These are phyloP conservation scores for Abelmoschus esculentus DNA, from an alignment of 345 rosid genomes.

Conservation along the genomic window DNA sequence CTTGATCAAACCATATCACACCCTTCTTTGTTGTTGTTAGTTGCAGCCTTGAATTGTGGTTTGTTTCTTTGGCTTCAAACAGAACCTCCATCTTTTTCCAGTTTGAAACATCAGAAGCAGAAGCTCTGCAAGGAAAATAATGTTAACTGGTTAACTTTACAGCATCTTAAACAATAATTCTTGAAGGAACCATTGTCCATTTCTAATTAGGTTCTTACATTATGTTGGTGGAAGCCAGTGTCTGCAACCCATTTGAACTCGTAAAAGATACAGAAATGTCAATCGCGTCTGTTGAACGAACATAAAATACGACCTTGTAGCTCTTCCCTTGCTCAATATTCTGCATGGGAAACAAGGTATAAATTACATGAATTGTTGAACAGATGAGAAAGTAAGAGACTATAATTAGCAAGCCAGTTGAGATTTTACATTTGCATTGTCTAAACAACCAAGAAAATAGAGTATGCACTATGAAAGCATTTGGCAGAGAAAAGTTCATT, in stretches of 20 bases:
- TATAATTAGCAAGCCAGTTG: background rate
- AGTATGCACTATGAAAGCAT: background rate
- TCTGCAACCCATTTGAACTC: constrained; percentile 47
- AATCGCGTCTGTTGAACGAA: constrained; percentile 55
- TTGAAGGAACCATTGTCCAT: background rate
- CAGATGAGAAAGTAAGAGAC: constrained; percentile 4
- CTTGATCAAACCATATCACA: constrained; percentile 91
- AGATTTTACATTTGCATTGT: background rate
- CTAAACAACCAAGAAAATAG: background rate
- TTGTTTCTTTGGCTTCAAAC: constrained; percentile 64
- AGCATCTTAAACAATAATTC: constrained; percentile 2
- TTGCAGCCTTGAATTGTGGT: constrained; percentile 67
- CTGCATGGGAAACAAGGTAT: constrained; percentile 25
- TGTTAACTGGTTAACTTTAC: constrained; percentile 2
- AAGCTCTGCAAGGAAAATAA: constrained; percentile 48
- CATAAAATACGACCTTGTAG: constrained; percentile 65
- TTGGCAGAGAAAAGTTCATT: background rate
- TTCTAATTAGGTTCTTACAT: constrained; percentile 30
- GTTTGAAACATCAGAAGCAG: constrained; percentile 56
- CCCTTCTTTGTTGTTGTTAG: constrained; percentile 65
- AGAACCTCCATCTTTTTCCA: constrained; percentile 74
- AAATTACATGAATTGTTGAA: background rate
- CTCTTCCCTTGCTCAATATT: constrained; percentile 70
- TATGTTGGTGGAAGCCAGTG: constrained; percentile 59
- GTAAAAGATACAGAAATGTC: constrained; percentile 61